A percentile compares a stretch with the other conserved stretches of the same genome.
phyloP scores from a whole-genome alignment of 805 yeast genomes.

The Lipomyces sp. region DNA sequence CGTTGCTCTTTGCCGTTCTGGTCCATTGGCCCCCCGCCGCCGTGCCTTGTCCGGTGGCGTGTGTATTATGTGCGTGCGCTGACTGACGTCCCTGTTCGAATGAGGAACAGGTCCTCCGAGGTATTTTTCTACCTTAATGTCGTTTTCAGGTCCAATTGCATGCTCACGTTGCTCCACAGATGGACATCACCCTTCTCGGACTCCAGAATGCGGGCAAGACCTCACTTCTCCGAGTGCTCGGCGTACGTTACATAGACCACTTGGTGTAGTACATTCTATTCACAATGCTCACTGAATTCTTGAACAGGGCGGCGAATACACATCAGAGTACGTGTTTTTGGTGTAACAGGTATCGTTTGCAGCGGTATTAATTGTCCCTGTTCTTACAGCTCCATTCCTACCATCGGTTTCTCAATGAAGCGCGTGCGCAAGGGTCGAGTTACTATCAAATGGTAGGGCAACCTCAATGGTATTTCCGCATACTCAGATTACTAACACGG shows the following conservation, averaged over 20 bases:
- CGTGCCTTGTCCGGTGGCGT: too few relatives aligned
- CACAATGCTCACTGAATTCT: not conserved
- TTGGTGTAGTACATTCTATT: not conserved
- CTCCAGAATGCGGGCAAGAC: slow-evolving; percentile 43
- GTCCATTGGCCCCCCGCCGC: not conserved
- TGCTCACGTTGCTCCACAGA: slow-evolving; percentile 21
- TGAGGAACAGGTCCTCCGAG: slow-evolving; percentile 32
- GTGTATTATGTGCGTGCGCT: too few relatives aligned
- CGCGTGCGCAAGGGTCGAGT: slow-evolving; percentile 38
- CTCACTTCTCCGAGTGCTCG: slow-evolving; percentile 36
- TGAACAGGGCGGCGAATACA: slow-evolving; percentile 36
- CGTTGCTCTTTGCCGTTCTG: slow-evolving; percentile 3
- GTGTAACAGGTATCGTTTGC: too few relatives aligned
- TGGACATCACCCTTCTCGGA: slow-evolving; percentile 40
- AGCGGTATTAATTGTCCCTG: not conserved
- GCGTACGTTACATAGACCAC: slow-evolving; percentile 28
- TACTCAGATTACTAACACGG: not conserved
- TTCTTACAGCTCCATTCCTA: slow-evolving; percentile 39
- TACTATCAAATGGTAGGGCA: slow-evolving; percentile 38
- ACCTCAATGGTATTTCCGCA: not conserved
- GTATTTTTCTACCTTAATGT: slow-evolving; percentile 13
- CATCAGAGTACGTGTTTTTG: slow-evolving; percentile 36
- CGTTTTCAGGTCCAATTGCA: not conserved
- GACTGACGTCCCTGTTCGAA: not conserved
- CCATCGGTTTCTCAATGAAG: slow-evolving; percentile 42